Evolutionary conservation across 1,284 basidiomycete species (phyloP).

Genomic region (Leucoagaricus sp.): DNA sequence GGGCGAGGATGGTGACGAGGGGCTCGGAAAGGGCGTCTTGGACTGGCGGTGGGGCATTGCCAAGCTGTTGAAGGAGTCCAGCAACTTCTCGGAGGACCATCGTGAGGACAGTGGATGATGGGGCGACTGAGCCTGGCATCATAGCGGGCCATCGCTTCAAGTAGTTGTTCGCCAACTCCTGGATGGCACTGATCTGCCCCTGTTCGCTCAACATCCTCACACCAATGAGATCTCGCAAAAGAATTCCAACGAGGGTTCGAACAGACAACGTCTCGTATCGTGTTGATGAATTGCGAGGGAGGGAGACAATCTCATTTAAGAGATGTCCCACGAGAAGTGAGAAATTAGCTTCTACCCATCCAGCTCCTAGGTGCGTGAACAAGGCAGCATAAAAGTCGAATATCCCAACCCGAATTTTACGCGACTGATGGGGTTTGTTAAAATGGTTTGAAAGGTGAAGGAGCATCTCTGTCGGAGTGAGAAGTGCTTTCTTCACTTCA

Average conservation of each 20-base stretch:
- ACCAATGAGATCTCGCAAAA: constrained; percentile 87
- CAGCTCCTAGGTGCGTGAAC: constrained; percentile 72
- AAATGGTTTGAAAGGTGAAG: constrained; percentile 76
- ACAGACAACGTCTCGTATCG: constrained; percentile 79
- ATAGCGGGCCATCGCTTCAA: constrained; percentile 92
- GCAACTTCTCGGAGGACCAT: constrained; percentile 85
- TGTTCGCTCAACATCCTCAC: constrained; percentile 90
- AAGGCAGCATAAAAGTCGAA: constrained; percentile 89
- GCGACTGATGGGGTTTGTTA: constrained; percentile 70
- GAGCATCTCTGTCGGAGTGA: constrained; percentile 84
- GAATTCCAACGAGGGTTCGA: constrained; percentile 72
- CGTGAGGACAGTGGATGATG: constrained; percentile 71
- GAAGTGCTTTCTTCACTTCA: constrained; percentile 71
- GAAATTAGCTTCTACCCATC: constrained; percentile 87
- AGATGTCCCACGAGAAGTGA: constrained; percentile 79
- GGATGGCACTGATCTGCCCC: constrained; percentile 89
- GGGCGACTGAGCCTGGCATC: constrained; percentile 82
- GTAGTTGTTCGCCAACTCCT: constrained; percentile 81
- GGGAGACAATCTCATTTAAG: constrained; percentile 73
- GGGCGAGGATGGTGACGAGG: constrained; percentile 80
- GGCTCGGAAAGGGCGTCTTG: constrained; percentile 92
- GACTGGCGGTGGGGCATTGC: constrained; percentile 88
- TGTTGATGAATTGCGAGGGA: constrained; percentile 51
- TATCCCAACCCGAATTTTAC: constrained; percentile 80
- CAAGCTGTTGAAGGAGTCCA: constrained; percentile 85